Conservation (phyloP, 2,329 filamentous ascomycete genomes). For the Hortaea sp. region DNA sequence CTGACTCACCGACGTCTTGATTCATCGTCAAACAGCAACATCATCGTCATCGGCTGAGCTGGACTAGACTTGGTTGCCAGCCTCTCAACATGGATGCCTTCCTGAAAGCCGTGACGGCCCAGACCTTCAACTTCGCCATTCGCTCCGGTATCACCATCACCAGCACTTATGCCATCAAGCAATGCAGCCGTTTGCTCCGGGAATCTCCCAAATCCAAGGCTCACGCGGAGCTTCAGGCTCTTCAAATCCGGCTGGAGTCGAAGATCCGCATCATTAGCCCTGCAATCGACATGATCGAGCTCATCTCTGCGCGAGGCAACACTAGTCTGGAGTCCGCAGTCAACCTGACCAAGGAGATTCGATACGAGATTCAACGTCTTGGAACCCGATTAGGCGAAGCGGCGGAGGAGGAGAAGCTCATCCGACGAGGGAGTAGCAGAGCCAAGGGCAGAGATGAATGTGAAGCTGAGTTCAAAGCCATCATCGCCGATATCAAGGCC, state of each 20-base stretch:
- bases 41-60: too few relatives aligned
- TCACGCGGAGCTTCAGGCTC: conserved; percentile 57
- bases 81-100: conserved; percentile 56
- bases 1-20: too few relatives aligned
- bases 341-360: conserved; percentile 68
- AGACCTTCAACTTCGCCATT: conserved; percentile 89
- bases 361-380: conserved; percentile 71
- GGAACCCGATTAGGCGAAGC: conserved; percentile 65
- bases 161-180: conserved; percentile 71
- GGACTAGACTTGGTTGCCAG: too few relatives aligned
- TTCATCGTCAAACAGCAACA: too few relatives aligned
- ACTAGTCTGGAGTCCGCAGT: conserved; percentile 78
- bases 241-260: conserved; percentile 67
- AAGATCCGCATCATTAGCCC: conserved; percentile 92
- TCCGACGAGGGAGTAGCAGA: conserved; percentile 34
- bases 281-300: conserved; percentile 82
- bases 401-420: conserved; percentile 49
- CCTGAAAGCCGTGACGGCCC: conserved; percentile 56
- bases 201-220: conserved; percentile 59
- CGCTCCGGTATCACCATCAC: conserved; percentile 78
- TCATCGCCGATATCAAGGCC: conserved; percentile 65
- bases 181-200: conserved; percentile 69
- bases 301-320: conserved; percentile 70
- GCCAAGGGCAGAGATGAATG: conserved; percentile 45
- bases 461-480: conserved; percentile 54